A percentile compares a stretch with the other conserved stretches of the same genome.
Conservation (phyloP, 306 rosid genomes). For the Quercus rubra region DNA sequence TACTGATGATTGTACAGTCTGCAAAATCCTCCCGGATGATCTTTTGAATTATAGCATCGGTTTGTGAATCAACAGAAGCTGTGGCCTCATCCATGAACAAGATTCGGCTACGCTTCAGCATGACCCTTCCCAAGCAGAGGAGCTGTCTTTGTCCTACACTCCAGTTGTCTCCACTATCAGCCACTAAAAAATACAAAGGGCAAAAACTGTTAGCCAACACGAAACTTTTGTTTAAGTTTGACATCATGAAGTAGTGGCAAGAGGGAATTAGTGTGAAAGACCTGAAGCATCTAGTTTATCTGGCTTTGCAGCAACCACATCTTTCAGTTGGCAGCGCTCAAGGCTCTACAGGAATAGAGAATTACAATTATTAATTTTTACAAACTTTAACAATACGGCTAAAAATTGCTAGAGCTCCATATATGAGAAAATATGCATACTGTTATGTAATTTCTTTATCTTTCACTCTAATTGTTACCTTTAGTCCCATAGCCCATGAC, state of each 20-base stretch:
- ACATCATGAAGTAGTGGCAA: slow-evolving; percentile 3
- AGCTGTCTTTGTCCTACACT: slow-evolving; percentile 98
- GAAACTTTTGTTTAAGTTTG: background rate
- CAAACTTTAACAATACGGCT: background rate
- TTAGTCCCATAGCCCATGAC: too few relatives aligned
- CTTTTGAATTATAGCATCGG: slow-evolving; percentile 81
- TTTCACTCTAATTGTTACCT: too few relatives aligned
- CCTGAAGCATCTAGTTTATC: slow-evolving; percentile 81
- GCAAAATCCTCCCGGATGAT: slow-evolving; percentile 90
- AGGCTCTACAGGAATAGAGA: slow-evolving; percentile 48
- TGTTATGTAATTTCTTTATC: background rate
- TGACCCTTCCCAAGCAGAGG: slow-evolving; percentile 83
- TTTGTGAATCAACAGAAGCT: slow-evolving; percentile 94
- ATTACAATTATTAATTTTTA: background rate
- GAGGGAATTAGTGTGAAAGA: slow-evolving; percentile 16
- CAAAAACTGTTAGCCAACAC: background rate
- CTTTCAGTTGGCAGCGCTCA: slow-evolving; percentile 93
- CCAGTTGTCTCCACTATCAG: slow-evolving; percentile 91
- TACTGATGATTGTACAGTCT: slow-evolving; percentile 81
- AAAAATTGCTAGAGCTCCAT: too few relatives aligned
- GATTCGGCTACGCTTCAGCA: slow-evolving; percentile 81
- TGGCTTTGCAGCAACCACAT: slow-evolving; percentile 73
- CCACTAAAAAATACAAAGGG: slow-evolving; percentile 38
- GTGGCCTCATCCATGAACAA: slow-evolving; percentile 98
- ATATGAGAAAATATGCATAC: background rate